A percentile compares a stretch with the other conserved stretches of the same genome.
phyloP scores from a whole-genome alignment of 2,329 filamentous ascomycete species.

The Paracoccidioides brasiliensis region DNA sequence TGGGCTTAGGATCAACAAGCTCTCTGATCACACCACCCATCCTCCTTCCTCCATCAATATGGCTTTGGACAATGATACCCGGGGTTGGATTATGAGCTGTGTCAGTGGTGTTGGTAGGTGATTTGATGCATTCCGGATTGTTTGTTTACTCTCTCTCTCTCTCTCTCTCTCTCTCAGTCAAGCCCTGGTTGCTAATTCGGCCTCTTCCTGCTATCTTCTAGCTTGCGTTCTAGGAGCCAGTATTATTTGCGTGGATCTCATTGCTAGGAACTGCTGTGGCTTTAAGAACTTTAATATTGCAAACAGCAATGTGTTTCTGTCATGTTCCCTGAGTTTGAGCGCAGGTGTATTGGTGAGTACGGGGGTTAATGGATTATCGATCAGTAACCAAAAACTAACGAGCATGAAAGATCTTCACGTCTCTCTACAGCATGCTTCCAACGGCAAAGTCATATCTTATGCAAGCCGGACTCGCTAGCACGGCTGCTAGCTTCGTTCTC shows the following conservation, averaged over 20 bases:
- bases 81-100: constrained; percentile 83
- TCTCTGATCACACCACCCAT: background rate
- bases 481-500: constrained; percentile 44
- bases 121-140: background rate
- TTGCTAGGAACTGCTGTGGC: constrained; percentile 60
- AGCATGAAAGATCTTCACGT: constrained; percentile 62
- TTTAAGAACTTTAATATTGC: constrained; percentile 72
- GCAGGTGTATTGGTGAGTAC: constrained; percentile 82
- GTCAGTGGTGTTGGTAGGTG: constrained; percentile 61
- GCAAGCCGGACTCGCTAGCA: constrained; percentile 52
- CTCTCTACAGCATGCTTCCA: constrained; percentile 85
- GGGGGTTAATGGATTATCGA: background rate
- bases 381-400: background rate
- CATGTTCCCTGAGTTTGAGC: constrained; percentile 76
- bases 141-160: no score
- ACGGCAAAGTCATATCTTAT: constrained; percentile 67
- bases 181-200: background rate
- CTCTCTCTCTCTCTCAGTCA: background rate
- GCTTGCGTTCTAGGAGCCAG: constrained; percentile 57
- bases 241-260: constrained; percentile 74
- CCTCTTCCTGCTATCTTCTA: constrained; percentile 13
- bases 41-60: background rate
- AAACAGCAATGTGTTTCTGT: constrained; percentile 78
- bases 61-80: constrained; percentile 56
- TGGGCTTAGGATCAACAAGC: background rate